Evolutionary conservation across 352 stramenopile genomes (phyloP).

Genomic region (Globisporangium perplexum): DNA sequence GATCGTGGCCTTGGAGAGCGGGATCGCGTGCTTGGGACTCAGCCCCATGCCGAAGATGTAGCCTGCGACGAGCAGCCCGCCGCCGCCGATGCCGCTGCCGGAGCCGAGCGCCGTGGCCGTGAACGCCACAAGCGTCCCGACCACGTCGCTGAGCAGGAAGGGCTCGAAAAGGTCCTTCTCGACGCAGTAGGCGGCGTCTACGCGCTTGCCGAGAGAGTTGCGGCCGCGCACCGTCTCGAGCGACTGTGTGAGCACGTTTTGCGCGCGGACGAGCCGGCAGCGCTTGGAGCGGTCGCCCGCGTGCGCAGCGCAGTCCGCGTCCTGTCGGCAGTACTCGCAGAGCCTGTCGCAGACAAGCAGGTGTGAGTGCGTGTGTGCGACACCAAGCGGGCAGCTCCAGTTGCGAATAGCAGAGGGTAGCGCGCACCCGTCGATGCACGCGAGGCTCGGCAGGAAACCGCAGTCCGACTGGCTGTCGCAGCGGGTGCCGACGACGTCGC

Average conservation of each 20-base stretch:
- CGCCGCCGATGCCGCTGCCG: constrained; percentile 90
- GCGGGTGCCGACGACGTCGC: constrained; percentile 30
- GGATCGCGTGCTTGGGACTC: constrained; percentile 95
- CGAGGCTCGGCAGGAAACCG: constrained; percentile 66
- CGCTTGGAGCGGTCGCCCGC: constrained; percentile 45
- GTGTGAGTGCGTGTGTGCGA: neutral
- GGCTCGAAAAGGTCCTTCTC: constrained; percentile 80
- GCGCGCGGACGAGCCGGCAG: constrained; percentile 39
- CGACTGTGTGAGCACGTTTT: constrained; percentile 27
- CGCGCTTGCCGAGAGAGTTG: constrained; percentile 24
- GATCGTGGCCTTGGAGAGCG: constrained; percentile 96
- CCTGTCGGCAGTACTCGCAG: constrained; percentile 62
- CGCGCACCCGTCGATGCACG: constrained; percentile 56
- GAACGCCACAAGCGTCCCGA: constrained; percentile 68
- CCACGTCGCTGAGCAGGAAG: constrained; percentile 62
- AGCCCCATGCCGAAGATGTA: constrained; percentile 95
- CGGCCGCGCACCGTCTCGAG: constrained; percentile 25
- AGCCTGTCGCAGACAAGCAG: constrained; percentile 17
- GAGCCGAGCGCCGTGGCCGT: constrained; percentile 87
- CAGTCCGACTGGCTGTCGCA: constrained; percentile 57
- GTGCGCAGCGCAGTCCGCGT: constrained; percentile 49
- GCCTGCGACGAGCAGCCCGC: constrained; percentile 95
- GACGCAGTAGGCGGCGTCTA: constrained; percentile 56
- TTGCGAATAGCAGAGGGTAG: too few species aligned
- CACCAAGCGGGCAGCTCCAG: too few species aligned